Conservation (phyloP, 306 rosid genomes). For the Trifolium fragiferum region DNA sequence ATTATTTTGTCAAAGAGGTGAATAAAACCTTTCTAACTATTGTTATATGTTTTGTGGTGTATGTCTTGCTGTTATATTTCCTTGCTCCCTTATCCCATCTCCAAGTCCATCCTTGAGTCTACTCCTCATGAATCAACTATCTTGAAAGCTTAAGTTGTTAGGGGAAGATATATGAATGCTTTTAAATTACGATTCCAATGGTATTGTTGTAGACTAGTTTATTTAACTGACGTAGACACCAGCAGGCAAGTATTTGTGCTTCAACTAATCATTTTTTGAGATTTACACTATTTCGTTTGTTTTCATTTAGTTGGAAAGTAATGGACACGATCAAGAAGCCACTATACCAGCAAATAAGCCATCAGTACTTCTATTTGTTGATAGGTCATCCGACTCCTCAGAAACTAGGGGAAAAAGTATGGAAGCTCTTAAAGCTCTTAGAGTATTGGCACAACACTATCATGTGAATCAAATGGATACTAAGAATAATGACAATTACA, state of each 20-base stretch:
- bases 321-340: constrained; percentile 54
- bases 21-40: constrained; percentile 40
- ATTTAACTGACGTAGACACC: constrained; percentile 21
- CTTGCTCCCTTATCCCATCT: background rate
- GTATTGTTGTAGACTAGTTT: constrained; percentile 27
- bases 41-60: constrained; percentile 14
- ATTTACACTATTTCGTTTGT: constrained; percentile 36
- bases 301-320: constrained; percentile 75
- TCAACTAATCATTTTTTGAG: constrained; percentile 34
- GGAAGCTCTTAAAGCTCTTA: constrained; percentile 69
- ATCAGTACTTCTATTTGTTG: constrained; percentile 82
- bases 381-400: constrained; percentile 70
- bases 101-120: constrained; percentile 11
- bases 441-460: constrained; percentile 69
- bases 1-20: constrained; percentile 74
- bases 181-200: constrained; percentile 11
- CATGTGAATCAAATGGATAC: constrained; percentile 51
- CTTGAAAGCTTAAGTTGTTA: constrained; percentile 5
- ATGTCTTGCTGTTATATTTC: constrained; percentile 11
- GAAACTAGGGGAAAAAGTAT: constrained; percentile 65
- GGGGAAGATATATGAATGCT: constrained; percentile 4
- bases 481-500: constrained; percentile 45
- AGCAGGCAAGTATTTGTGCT: constrained; percentile 1
- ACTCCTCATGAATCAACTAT: background rate
- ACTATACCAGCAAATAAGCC: constrained; percentile 78